Base-by-base conservation (phyloP, 176 grass and related monocot genomes). In the Carex kokanica region DNA sequence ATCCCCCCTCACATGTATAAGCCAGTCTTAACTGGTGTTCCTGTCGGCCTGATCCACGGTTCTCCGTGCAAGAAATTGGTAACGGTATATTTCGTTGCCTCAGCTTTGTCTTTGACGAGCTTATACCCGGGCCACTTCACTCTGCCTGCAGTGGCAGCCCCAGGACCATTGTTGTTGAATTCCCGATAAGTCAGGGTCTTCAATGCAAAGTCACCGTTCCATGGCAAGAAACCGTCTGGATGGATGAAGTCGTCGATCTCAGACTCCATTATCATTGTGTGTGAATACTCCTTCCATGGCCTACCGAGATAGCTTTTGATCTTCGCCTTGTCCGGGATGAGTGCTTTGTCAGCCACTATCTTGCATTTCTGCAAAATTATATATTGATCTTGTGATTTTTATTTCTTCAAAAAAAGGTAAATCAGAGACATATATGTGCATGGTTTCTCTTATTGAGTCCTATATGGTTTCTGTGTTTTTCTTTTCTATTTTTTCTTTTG, bases 181-280 rank as follows among this genome's bases (percentile, higher is more conserved):
- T 98, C 92, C 54, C 61, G 84, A 84, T 94, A 98, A 69, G 43
- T 92, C 17, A 91, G 78, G 72, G 92, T 94, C 58, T 94, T 91
- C 75, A 98, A 85, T 24, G 14, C 92, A 56, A 93, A 91, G 61
- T 94, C 90, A 17, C 95, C 95, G 6, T 83, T 65, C 95, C 92
- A 94, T 8, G 90, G 95, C 82, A 94, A 31, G 89, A 94, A 98
- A 1, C 92, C 95, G 0, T 86, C 89, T 72, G 84, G 88, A 78
- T 90, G 85, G 84, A 98, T 90, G 78, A 94, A 69, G 29, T 86
- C 95, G 20, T 81, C 81, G 38, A 98, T 15, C 9, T 93, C 87
- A 5, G 90, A 93, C 84, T 98, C 95, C 95, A 98, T 94, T 80
- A 98, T 34, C 51, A 98, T 9, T 11, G 88, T 91, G 78, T 86